phyloP scores from a whole-genome alignment of 116 monocot genomes.

The Posidonia oceanica region DNA sequence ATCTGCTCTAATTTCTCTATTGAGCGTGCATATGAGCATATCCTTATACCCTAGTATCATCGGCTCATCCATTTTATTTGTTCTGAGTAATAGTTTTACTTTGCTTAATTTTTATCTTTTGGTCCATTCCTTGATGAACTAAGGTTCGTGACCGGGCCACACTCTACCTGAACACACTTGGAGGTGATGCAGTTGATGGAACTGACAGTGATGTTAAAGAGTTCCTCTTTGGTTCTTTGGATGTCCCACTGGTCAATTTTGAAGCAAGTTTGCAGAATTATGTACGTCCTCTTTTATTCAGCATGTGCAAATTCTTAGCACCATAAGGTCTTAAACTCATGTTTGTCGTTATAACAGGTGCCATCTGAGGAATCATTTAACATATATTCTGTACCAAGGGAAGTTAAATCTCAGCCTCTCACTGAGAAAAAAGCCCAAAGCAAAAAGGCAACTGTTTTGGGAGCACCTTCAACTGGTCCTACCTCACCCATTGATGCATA shows the following conservation, averaged over 20 bases:
- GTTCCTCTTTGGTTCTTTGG: slow-evolving; percentile 88
- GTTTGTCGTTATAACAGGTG: slow-evolving; percentile 30
- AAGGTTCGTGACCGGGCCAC: slow-evolving; percentile 98
- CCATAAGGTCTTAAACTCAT: not conserved
- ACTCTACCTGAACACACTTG: slow-evolving; percentile 79
- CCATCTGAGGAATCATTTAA: slow-evolving; percentile 82
- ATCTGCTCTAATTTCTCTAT: no score
- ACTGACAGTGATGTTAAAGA: slow-evolving; percentile 61
- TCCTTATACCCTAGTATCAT: no score
- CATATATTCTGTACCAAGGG: slow-evolving; percentile 67
- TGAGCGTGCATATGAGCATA: no score
- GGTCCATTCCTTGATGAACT: not conserved
- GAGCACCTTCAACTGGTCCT: slow-evolving; percentile 35
- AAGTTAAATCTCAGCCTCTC: slow-evolving; percentile 80
- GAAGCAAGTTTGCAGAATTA: slow-evolving; percentile 75
- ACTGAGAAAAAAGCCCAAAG: slow-evolving; percentile 75
- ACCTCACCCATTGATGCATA: slow-evolving; percentile 66
- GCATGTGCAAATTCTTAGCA: not conserved
- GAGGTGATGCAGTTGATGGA: slow-evolving; percentile 32
- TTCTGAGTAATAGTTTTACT: not conserved
- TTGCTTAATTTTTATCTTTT: not conserved
- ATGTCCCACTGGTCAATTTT: slow-evolving; percentile 80
- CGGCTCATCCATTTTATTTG: not conserved
- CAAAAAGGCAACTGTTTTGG: slow-evolving; percentile 59
- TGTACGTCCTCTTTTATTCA: slow-evolving; percentile 28